Conservation (phyloP, 192 early-diverging fungal species). For the Piromyces sp. region DNA sequence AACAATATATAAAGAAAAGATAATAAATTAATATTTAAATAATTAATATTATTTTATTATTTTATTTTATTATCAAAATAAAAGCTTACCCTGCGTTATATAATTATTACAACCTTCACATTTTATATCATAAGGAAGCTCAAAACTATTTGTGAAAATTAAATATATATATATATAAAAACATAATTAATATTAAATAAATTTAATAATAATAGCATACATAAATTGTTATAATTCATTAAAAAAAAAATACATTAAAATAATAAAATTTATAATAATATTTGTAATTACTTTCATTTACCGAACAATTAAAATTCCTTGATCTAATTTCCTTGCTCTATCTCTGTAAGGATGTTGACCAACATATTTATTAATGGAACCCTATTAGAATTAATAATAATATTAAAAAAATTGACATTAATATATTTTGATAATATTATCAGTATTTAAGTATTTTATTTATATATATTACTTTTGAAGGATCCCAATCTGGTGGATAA, state of each 20-base stretch:
- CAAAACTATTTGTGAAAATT: too few relatives aligned
- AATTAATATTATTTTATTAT: not conserved
- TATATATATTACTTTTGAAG: too few relatives aligned
- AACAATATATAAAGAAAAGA: too few relatives aligned
- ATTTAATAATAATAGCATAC: too few relatives aligned
- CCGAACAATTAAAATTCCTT: conserved; percentile 76
- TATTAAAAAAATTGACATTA: too few relatives aligned
- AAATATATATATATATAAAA: too few relatives aligned
- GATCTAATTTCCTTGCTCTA: conserved; percentile 67
- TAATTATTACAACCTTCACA: conserved; percentile 68
- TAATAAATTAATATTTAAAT: not conserved
- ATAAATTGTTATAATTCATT: too few relatives aligned
- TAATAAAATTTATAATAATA: not conserved
- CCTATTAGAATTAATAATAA: conserved; percentile 15
- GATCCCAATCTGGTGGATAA: conserved; percentile 80
- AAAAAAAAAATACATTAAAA: not conserved
- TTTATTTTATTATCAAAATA: not conserved
- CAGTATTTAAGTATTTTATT: too few relatives aligned
- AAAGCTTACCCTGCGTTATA: conserved; percentile 12
- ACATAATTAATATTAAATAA: too few relatives aligned
- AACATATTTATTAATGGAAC: conserved; percentile 68
- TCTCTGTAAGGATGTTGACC: conserved; percentile 78
- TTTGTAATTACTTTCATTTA: conserved; percentile 5
- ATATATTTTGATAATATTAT: too few relatives aligned
- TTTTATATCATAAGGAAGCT: conserved; percentile 82